Percentiles rank a stretch among this genome's conserved stretches.
Evolutionary conservation across 1,284 basidiomycete species (phyloP).

Genomic region (Boletus semigastroideus): DNA sequence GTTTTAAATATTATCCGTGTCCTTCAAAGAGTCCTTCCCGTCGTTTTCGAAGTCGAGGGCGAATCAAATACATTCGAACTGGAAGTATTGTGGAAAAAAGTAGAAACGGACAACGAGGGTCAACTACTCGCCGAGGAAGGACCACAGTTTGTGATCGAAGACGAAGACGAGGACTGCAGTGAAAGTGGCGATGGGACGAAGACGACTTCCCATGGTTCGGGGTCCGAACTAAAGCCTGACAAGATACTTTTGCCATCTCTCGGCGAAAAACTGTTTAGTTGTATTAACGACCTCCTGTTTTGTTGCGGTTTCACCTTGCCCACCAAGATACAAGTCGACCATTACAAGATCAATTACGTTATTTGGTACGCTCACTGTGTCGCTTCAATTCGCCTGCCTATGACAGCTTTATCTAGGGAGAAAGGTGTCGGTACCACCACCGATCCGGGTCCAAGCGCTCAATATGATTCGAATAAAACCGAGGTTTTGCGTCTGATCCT

Average conservation of each 20-base stretch:
- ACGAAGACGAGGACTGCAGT: conserved; percentile 58
- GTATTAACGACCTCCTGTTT: conserved; percentile 82
- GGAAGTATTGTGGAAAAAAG: conserved; percentile 72
- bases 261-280: conserved; percentile 76
- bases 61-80: conserved; percentile 68
- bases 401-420: conserved; percentile 60
- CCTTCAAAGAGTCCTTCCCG: conserved; percentile 82
- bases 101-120: conserved; percentile 44
- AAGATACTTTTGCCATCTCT: conserved; percentile 67
- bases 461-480: conserved; percentile 78
- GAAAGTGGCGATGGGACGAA: conserved; percentile 26
- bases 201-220: conserved; percentile 15
- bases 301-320: conserved; percentile 91
- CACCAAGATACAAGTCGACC: conserved; percentile 71
- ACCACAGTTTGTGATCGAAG: conserved; percentile 81
- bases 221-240: conserved; percentile 34
- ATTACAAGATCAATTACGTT: conserved; percentile 84
- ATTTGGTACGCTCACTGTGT: conserved; percentile 61
- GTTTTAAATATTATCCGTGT: conserved; percentile 87
- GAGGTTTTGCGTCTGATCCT: conserved; percentile 86
- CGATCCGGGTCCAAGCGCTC: conserved; percentile 63
- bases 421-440: conserved; percentile 84
- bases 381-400: conserved; percentile 1
- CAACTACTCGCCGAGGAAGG: conserved; percentile 29
- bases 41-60: conserved; percentile 81